A percentile compares a stretch with the other conserved stretches of the same genome.
Conservation (phyloP, 805 yeast species). For the Saccharomycopsis sp. region DNA sequence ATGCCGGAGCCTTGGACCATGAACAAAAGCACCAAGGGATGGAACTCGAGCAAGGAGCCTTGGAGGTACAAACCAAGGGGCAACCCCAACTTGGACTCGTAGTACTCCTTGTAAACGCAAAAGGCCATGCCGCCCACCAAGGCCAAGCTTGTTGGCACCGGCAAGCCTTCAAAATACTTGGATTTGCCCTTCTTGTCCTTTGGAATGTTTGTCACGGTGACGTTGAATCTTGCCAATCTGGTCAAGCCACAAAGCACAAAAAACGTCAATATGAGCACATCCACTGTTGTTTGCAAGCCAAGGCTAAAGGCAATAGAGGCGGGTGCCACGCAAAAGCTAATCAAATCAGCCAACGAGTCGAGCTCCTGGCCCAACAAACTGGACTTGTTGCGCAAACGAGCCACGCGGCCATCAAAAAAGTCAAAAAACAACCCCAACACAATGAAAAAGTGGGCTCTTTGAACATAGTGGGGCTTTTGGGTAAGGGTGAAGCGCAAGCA, state of each 20-base stretch:
- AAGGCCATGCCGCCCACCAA: conserved; percentile 68
- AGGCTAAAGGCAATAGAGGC: conserved; percentile 86
- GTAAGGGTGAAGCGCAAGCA: conserved; percentile 75
- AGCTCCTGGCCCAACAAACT: conserved; percentile 95
- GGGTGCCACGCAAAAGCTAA: conserved; percentile 94
- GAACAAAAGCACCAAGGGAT: conserved; percentile 57
- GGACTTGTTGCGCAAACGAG: conserved; percentile 84
- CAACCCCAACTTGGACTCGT: conserved; percentile 28
- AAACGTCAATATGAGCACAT: conserved; percentile 63
- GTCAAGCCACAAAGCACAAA: conserved; percentile 92
- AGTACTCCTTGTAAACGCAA: conserved; percentile 43
- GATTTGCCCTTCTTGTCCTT: conserved; percentile 83
- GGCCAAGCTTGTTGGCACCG: conserved; percentile 80
- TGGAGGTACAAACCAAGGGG: conserved; percentile 58
- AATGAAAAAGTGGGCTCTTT: conserved; percentile 83
- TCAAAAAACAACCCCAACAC: conserved; percentile 91
- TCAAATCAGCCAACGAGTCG: conserved; percentile 91
- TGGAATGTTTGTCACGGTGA: conserved; percentile 86
- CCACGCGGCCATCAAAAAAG: conserved; percentile 94
- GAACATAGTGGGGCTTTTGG: conserved; percentile 58
- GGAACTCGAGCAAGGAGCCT: conserved; percentile 61
- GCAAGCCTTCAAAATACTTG: conserved; percentile 90
- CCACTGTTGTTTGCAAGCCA: conserved; percentile 80
- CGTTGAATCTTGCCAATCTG: conserved; percentile 90
- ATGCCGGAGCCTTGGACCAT: conserved; percentile 79